Base-by-base conservation (phyloP, 129 eudicot genomes). In the Flaveria trinervia region DNA sequence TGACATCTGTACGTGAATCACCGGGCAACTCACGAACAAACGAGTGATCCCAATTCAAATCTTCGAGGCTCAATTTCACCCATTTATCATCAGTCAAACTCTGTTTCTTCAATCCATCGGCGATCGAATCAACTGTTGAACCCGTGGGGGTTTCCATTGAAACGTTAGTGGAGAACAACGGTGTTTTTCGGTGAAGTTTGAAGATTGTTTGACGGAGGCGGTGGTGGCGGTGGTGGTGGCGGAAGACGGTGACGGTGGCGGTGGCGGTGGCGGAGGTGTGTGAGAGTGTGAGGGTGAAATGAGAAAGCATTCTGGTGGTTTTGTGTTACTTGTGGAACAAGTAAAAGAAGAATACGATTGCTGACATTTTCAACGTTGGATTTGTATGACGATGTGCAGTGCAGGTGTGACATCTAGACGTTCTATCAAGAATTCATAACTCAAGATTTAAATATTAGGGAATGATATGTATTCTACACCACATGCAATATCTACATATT, bases 1-100 rank as follows among this genome's bases (percentile, higher is more conserved):
- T 89, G 73, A 45, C 61, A 83, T 91, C 97, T 2, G 86, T 71
- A 48, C 92, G 89, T 9, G 93, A 87, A 86, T 94, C 98, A 22
- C 88, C 97, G 9, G 98, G 98, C 77, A 94, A 85, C 80, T 94
- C 97, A 45, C 93, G 88, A 75, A 91, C 90, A 79, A 94, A 94
- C 15, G 97, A 94, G 65, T 94, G 79, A 79, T 94, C 97, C 98
- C 97, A 91, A 75, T 83, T 89, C 9, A 94, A 79, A 81, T 91
- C 97, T 45, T 94, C 92, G 11, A 94, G 90, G 66, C 70, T 87
- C 84, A 89, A 78, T 59, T 74, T 91, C 14, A 28, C 73, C 83
- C 26, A 20, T 51, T 81, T 83, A 59, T 56, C 72, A 11, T 77
- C 80, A 41, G 30, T 45, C 71, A 90, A 80, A 33, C 77, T 83